Evolutionary conservation across 2,329 filamentous ascomycete species (phyloP).

Genomic region (Helotiales sp.): DNA sequence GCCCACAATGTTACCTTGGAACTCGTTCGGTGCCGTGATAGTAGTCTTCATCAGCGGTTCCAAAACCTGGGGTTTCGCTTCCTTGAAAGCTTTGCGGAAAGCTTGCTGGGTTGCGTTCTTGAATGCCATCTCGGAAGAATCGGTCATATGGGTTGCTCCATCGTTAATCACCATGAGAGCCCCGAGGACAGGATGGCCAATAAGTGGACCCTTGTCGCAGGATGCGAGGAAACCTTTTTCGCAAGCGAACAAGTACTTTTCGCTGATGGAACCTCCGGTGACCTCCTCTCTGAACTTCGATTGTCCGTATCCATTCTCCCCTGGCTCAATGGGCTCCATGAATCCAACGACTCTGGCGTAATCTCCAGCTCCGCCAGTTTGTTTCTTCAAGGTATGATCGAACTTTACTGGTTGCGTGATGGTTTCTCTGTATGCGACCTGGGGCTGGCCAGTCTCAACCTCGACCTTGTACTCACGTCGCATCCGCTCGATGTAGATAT

Average conservation of each 20-base stretch:
- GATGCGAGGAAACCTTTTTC: slow-evolving; percentile 88
- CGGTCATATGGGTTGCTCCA: slow-evolving; percentile 94
- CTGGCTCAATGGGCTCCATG: slow-evolving; percentile 74
- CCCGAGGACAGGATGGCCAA: slow-evolving; percentile 91
- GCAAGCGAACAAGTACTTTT: slow-evolving; percentile 94
- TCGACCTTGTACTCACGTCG: slow-evolving; percentile 96
- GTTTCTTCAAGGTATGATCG: slow-evolving; percentile 92
- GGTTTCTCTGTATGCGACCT: slow-evolving; percentile 96
- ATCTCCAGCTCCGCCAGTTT: slow-evolving; percentile 93
- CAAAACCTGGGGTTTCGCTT: slow-evolving; percentile 78
- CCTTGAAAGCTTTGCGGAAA: slow-evolving; percentile 89
- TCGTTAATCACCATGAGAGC: slow-evolving; percentile 91
- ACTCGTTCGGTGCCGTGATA: slow-evolving; percentile 93
- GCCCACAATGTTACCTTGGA: slow-evolving; percentile 94
- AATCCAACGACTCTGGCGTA: slow-evolving; percentile 90
- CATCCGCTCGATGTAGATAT: slow-evolving; percentile 97
- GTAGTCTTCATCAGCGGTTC: slow-evolving; percentile 99
- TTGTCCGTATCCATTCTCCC: slow-evolving; percentile 56
- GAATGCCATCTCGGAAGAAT: slow-evolving; percentile 97
- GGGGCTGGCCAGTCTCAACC: slow-evolving; percentile 91
- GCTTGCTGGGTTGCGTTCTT: slow-evolving; percentile 92
- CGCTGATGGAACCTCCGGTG: slow-evolving; percentile 84
- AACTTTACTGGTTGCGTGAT: slow-evolving; percentile 79
- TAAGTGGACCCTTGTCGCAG: slow-evolving; percentile 82
- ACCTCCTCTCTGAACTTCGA: slow-evolving; percentile 85